A percentile compares a stretch with the other conserved stretches of the same genome.
These are phyloP conservation scores for Orobanche coerulescens DNA, from an alignment of 257 asterid genomes.

Conservation along the genomic window DNA sequence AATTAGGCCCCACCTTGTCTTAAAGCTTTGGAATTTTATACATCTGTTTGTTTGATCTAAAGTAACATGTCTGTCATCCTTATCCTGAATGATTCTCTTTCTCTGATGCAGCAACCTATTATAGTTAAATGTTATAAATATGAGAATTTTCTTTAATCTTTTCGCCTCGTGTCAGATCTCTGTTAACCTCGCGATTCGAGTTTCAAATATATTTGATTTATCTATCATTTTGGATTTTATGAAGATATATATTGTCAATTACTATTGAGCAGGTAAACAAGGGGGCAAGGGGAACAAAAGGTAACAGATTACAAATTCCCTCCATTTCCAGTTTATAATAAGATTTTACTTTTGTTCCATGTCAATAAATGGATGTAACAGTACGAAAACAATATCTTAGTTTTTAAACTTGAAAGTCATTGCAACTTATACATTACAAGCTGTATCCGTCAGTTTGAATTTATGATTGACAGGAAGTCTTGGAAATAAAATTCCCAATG, in stretches of 20 bases:
- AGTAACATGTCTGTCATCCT: background rate
- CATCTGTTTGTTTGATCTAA: background rate
- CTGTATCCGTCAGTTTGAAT: conserved; percentile 6
- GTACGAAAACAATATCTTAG: background rate
- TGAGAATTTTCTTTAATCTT: background rate
- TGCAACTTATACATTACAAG: background rate
- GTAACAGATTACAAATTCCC: conserved; percentile 28
- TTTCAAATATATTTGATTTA: conserved; percentile 1
- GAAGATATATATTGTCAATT: conserved; percentile 15
- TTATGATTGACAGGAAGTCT: background rate
- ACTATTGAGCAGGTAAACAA: conserved; percentile 41
- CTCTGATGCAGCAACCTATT: conserved; percentile 1
- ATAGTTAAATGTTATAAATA: background rate
- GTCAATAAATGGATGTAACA: conserved; percentile 7
- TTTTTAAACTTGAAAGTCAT: conserved; percentile 10
- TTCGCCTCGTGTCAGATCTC: background rate
- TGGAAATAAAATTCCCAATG: background rate
- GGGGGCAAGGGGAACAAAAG: conserved; percentile 36
- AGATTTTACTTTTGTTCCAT: conserved; percentile 1
- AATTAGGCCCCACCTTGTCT: background rate
- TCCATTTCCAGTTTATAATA: background rate
- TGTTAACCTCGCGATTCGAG: background rate
- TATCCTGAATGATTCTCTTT: conserved; percentile 3
- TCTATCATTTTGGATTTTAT: background rate
- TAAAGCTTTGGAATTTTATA: conserved; percentile 3